Evolutionary conservation across 192 early-diverging fungal genomes (phyloP).

Genomic region (Rhizoclosmatium globosum): DNA sequence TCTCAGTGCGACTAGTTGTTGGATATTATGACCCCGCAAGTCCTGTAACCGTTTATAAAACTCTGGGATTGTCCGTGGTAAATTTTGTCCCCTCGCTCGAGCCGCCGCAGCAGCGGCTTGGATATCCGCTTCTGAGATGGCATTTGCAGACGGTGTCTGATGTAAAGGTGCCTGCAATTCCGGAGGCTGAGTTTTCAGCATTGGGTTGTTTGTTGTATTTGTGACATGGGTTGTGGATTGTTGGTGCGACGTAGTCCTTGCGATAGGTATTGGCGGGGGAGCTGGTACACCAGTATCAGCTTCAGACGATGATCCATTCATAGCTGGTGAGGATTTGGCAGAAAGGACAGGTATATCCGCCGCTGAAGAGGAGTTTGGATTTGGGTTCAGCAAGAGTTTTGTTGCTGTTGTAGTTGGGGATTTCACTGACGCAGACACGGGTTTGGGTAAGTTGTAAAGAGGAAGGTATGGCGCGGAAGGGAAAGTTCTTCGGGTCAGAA

Average conservation of each 20-base stretch:
- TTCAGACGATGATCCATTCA: background rate
- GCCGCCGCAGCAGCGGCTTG: conserved; percentile 32
- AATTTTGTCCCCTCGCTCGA: conserved; percentile 29
- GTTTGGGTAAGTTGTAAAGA: conserved; percentile 14
- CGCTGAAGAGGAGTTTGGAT: conserved; percentile 37
- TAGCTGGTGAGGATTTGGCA: conserved; percentile 1
- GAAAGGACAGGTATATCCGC: conserved; percentile 23
- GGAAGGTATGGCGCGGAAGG: conserved; percentile 35
- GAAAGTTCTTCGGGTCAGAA: conserved; percentile 24
- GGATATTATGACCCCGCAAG: conserved; percentile 23
- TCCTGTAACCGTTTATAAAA: conserved; percentile 28
- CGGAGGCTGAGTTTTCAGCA: background rate
- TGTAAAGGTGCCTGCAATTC: conserved; percentile 34
- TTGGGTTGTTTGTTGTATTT: background rate
- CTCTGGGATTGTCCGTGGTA: conserved; percentile 18
- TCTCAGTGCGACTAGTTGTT: conserved; percentile 15
- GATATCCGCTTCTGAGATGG: conserved; percentile 21
- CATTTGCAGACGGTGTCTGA: conserved; percentile 18
- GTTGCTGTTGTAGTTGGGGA: conserved; percentile 6
- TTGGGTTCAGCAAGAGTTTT: conserved; percentile 33
- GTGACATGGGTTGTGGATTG: background rate
- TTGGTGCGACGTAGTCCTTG: background rate
- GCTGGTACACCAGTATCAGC: background rate
- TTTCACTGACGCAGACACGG: background rate
- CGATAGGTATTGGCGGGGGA: conserved; percentile 1